Percentiles rank a stretch among this genome's conserved stretches.
These are phyloP conservation scores for Macrolepiota dolichaula DNA, from an alignment of 768 basidiomycete genomes.

Conservation along the genomic window DNA sequence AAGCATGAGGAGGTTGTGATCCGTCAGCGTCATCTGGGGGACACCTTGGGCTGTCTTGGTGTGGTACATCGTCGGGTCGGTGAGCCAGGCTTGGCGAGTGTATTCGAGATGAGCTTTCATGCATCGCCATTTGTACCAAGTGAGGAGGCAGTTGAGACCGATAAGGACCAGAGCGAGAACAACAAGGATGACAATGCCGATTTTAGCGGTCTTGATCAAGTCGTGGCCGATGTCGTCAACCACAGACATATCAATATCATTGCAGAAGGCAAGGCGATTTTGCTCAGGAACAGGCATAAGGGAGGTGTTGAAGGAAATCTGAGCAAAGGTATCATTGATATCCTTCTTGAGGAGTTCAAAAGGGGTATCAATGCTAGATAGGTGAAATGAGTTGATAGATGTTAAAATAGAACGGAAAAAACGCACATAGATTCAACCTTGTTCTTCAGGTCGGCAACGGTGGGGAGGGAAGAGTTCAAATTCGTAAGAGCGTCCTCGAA, in stretches of 20 bases:
- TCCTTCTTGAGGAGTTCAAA: conserved; percentile 87
- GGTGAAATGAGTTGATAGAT: conserved; percentile 3
- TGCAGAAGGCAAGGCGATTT: conserved; percentile 72
- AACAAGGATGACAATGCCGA: conserved; percentile 74
- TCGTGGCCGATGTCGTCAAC: conserved; percentile 83
- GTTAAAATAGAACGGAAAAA: neutral
- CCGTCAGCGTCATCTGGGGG: conserved; percentile 58
- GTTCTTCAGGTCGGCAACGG: conserved; percentile 69
- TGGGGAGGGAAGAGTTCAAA: conserved; percentile 81
- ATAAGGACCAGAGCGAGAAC: conserved; percentile 71
- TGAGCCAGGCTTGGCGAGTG: conserved; percentile 74
- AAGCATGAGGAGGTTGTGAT: conserved; percentile 80
- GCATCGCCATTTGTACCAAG: conserved; percentile 87
- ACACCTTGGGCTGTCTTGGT: conserved; percentile 25
- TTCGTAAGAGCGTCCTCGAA: conserved; percentile 71
- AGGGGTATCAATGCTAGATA: conserved; percentile 69
- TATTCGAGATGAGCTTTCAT: conserved; percentile 62
- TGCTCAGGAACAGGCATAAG: conserved; percentile 74
- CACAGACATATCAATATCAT: conserved; percentile 73
- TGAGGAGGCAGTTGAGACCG: conserved; percentile 68
- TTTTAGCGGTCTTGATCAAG: conserved; percentile 75
- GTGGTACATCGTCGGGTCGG: conserved; percentile 64
- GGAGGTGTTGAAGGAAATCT: conserved; percentile 69
- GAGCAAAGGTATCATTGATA: conserved; percentile 81
- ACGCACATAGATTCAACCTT: conserved; percentile 66